Base-by-base conservation (phyloP, 192 early-diverging fungal genomes). In the Backusella sp. region DNA sequence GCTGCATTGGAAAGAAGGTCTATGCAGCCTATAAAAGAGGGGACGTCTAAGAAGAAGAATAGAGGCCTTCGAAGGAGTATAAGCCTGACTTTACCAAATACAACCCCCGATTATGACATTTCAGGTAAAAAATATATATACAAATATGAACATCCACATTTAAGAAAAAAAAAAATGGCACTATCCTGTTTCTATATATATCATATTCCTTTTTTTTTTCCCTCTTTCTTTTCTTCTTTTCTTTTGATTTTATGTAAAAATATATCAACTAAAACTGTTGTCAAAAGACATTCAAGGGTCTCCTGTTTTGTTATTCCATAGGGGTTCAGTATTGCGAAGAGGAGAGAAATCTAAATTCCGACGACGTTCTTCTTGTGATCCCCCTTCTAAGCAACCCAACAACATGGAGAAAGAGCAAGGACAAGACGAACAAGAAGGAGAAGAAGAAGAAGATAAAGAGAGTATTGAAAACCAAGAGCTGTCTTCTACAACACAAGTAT, bases 261-360 rank as follows among this genome's bases (percentile, higher is more conserved):
- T 23, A 28, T 23, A 26, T 14, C n/a, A 15, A 28, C 56, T 77
- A 81, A 44, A 34, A 84, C 84, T 17, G 75, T 78, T 30, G 76
- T 84, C 39, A 68, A 68, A 68, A 68, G 68, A 41, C 37, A 37
- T 21, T 41, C 34, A 12, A 69, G 68, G 35, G 11, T 37, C 68
- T 41, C 68, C 87, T 11, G 81, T 84, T 42, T 73, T 73, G 1
- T 53, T 80, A 66, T 72, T 81, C 0, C 77, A 80, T 17, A 59
- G 73, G 26, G 52, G 80, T 15, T 82, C 82, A 8, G 68, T 86
- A 14, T 67, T 83, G 53, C 59, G 85, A 68, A 49, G 85, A 65
- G 82, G 83, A 17, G 87, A 86, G 11, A 79, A 86, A 35, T 87
- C 87, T 32, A 88, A 88, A 56, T 81, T 88, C 66, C 87, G 86